Evolutionary conservation across 495 filamentous ascomycete species (phyloP), one percentile per base, ranked within the genome.

Genomic region (Hypoxylon trugodes): DNA sequence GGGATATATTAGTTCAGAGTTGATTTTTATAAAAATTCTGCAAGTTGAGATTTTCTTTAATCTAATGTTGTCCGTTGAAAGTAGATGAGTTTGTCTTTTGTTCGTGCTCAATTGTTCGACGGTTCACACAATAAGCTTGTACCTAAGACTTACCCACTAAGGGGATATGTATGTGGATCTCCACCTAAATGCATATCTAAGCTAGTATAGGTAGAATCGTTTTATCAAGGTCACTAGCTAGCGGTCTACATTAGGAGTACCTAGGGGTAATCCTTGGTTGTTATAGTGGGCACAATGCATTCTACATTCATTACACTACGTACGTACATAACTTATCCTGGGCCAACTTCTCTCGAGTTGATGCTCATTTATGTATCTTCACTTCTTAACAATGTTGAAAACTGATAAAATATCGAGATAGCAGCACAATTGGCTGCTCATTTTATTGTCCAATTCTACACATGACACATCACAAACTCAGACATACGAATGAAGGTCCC

Each of bases 401-500:
- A 32, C 24, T 16, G 12, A 59, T 35, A 13, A 10, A 43, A 38
- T 38, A 12, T 32, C 40, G 6, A 67, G 12, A 61, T 67, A 62
- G 47, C 66, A 18, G 61, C 56, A 37, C 26, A 50, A 61, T 49
- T 54, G 32, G 63, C 62, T 61, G 57, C 26, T 61, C 24, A 53
- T 55, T 58, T 58, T 47, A 18, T 48, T 47, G 41, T 28, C 18
- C 8, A 21, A 32, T 32, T 26, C 47, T 48, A 16, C 25, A 47
- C 28, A 66, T 61, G 66, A 65, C 22, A 28, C 32, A 12, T 33
- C 54, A 24, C 37, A 18, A 49, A 4, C 58, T 38, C 18, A 28
- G 43, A 41, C 30, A 65, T 26, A 25, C 69, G 61, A 56, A 72
- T 72, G 69, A 61, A 67, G 68, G 68, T 68, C 61, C 55, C 53